Base-by-base conservation (phyloP, 2,329 filamentous ascomycete genomes). In the Cladosporium sp. region DNA sequence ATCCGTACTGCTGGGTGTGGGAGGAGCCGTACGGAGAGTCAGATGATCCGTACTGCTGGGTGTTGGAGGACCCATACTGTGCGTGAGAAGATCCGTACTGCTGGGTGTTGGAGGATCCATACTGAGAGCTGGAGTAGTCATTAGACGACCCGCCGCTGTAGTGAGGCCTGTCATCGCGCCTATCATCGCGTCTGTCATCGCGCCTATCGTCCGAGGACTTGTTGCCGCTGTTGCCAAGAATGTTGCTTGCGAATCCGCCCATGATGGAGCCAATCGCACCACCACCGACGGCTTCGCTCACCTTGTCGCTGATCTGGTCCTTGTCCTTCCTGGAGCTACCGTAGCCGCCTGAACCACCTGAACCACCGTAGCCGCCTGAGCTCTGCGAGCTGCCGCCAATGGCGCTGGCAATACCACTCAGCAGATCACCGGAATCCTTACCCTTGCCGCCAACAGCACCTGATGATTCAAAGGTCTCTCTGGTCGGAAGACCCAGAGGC, bases 401-500 rank as follows among this genome's bases (percentile, higher is more conserved):
- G 7, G 30, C 53, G 39, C 20, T 54, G 27, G 45, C 45, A 18
- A 48, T 48, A 15, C 45, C 45, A 7, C 45, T 37, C 12, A 48
- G 45, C 37, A 48, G 30, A 18, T 34, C 27, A 12, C 37, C 45
- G 3, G 22, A 36, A 8, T 41, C 37, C 11, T 36, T 20, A 17
- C 18, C 41, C 37, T 48, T 48, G 6, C 70, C 68, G n/a, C 66
- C 64, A 32, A 72, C 61, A 15, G 69, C 78, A 39, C 80, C 76
- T 9, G 79, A 65, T 47, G 60, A 64, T 34, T 57, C 37, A 7
- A 59, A 60, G 20, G 64, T 68, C 13, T 60, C 56, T 57, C 80
- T 79, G 70, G 87, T 90, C 56, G 84, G 82, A 80, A 95, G 87
- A 56, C 84, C 80, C 9, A 96, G 75, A 13, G 83, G 82, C 69